Evolutionary conservation across 257 asterid species (phyloP), one percentile per base, ranked within the genome.

Genomic region (Cynanchum wilfordii): DNA sequence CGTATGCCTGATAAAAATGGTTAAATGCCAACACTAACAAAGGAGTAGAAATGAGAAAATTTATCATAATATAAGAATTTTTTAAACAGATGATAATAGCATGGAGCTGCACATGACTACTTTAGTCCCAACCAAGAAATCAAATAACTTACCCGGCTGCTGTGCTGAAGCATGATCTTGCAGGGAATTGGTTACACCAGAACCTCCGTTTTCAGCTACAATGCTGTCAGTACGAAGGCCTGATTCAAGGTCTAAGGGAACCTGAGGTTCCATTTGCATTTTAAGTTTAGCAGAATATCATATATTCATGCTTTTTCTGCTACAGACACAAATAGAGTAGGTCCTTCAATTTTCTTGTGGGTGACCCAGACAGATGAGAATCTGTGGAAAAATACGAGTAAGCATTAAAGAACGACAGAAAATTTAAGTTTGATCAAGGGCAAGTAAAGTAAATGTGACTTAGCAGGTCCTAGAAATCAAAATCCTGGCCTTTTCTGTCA

Each of bases 221-320:
- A 79, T 77, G 78, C 79, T 85, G 73, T 82, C 87, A 58, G 82
- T 79, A 78, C 74, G 82, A 70, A 74, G 81, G 78, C 72, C 70
- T 69, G 81, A 81, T 82, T 79, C 86, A 78, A 77, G 58, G 60
- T 80, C 92, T 72, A 83, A 68, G 54, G 97, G 73, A 76, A 89
- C 79, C 80, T 73, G 96, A 10, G 80, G 77, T 80, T 89, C 96
- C 96, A 87, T 87, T 79, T 79, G 74, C 73, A 80, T 56, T 63
- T 40, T 72, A 68, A 80, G 71, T 29, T 77, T 82, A 80, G 82
- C 81, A 78, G 20, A 56, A 54, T 71, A 74, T 71, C 66, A 10
- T 30, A 47, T 8, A 20, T 56, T 73, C 44, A 52, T 44, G 30
- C 54, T n/a, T 38, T 60, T 51, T 49, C 30, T 13, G n/a, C 66